phyloP scores from a whole-genome alignment of 257 asterid genomes.

The Solanum rostratum region DNA sequence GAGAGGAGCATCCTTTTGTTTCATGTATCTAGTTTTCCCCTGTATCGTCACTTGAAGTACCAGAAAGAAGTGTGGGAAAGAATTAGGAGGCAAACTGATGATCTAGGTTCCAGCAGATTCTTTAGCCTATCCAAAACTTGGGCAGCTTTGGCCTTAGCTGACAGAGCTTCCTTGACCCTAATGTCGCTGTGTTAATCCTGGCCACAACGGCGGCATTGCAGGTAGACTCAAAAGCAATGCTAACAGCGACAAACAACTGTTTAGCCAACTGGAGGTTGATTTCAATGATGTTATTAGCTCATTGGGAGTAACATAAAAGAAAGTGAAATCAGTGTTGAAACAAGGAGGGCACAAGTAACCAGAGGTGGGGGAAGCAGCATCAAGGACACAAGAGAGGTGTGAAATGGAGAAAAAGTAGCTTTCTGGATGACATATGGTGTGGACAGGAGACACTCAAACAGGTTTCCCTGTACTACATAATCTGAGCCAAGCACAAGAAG shows the following conservation, averaged over 20 bases:
- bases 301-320: not conserved
- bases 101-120: not conserved
- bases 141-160: not conserved
- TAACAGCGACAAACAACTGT: not conserved
- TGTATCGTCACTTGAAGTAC: not conserved
- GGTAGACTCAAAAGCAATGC: not conserved
- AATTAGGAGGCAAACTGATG: not conserved
- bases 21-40: not conserved
- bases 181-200: not conserved
- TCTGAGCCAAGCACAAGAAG: no score
- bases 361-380: not conserved
- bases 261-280: not conserved
- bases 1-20: not conserved
- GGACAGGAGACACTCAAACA: no score
- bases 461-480: no score
- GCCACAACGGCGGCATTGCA: not conserved
- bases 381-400: not conserved
- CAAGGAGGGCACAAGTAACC: not conserved
- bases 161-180: not conserved
- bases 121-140: not conserved
- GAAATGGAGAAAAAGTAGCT: not conserved
- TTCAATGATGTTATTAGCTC: not conserved
- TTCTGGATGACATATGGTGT: no score
- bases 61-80: not conserved
- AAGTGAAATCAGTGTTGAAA: not conserved